Conservation (phyloP, 2,329 filamentous ascomycete species). For the Teratosphaeria gauchensis region DNA sequence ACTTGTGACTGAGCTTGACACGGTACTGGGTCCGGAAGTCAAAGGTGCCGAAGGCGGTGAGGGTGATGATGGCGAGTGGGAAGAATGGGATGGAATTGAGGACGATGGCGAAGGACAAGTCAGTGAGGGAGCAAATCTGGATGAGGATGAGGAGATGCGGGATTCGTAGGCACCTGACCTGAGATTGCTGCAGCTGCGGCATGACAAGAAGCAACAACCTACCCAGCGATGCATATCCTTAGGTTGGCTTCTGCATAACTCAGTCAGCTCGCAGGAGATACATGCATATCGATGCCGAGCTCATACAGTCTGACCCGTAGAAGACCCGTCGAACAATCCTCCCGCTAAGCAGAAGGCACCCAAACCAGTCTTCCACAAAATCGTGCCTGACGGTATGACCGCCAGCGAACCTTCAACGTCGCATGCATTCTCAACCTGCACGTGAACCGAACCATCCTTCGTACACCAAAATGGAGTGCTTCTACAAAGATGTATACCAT, state of each 20-base stretch:
- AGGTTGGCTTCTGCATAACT: not conserved
- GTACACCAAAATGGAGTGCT: not conserved
- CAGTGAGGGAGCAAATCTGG: slow-evolving; percentile 18
- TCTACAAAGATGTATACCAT: not conserved
- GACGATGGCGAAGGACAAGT: slow-evolving; percentile 27
- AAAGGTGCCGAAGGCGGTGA: slow-evolving; percentile 25
- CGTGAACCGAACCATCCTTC: not conserved
- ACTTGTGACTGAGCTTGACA: slow-evolving; percentile 46
- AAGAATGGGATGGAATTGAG: slow-evolving; percentile 27
- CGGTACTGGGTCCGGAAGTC: slow-evolving; percentile 32
- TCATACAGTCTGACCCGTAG: not conserved
- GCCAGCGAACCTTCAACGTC: not conserved
- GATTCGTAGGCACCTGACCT: slow-evolving; percentile 14
- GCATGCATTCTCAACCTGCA: not conserved
- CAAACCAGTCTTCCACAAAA: not conserved
- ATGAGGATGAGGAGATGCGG: slow-evolving; percentile 24
- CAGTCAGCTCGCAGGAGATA: not conserved
- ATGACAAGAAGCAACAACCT: not conserved
- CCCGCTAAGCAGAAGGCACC: not conserved
- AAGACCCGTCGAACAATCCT: not conserved
- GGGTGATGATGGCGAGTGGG: slow-evolving; percentile 28
- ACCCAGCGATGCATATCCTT: not conserved
- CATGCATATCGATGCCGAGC: not conserved
- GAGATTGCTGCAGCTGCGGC: not conserved
- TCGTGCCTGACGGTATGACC: not conserved